Evolutionary conservation across 2,329 filamentous ascomycete species (phyloP).

Genomic region (Hymenoscyphus occultus): DNA sequence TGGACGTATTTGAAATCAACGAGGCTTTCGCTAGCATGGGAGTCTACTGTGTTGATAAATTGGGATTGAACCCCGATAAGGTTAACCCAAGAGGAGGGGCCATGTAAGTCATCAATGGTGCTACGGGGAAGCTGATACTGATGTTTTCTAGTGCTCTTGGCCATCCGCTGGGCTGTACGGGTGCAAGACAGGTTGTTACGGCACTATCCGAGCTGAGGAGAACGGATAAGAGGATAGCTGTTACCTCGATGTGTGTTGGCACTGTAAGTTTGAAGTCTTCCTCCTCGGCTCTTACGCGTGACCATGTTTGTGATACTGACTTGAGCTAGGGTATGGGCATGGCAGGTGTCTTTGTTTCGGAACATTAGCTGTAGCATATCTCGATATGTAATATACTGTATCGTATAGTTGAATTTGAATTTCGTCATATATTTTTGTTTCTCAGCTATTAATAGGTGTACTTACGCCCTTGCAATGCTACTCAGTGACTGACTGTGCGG

Average conservation of each 20-base stretch:
- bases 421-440: neutral
- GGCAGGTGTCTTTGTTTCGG: slow-evolving; percentile 91
- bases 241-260: slow-evolving; percentile 93
- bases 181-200: slow-evolving; percentile 87
- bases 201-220: slow-evolving; percentile 84
- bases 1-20: slow-evolving; percentile 98
- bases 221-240: slow-evolving; percentile 77
- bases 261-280: slow-evolving; percentile 49
- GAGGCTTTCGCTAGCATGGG: slow-evolving; percentile 96
- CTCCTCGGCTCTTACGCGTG: too few relatives aligned
- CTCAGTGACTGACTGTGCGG: too few relatives aligned
- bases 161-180: slow-evolving; percentile 90
- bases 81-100: slow-evolving; percentile 96
- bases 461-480: neutral
- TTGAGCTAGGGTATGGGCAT: slow-evolving; percentile 72
- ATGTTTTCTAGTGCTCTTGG: slow-evolving; percentile 62
- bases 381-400: neutral
- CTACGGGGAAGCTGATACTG: neutral
- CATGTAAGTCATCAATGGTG: slow-evolving; percentile 7
- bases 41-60: slow-evolving; percentile 84
- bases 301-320: neutral
- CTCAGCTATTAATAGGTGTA: neutral
- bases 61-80: slow-evolving; percentile 77
- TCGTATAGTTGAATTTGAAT: neutral
- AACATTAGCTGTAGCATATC: slow-evolving; percentile 50